Evolutionary conservation across 2,329 filamentous ascomycete species (phyloP), one percentile per base, ranked within the genome.

Genomic region (Cadophora sp.): DNA sequence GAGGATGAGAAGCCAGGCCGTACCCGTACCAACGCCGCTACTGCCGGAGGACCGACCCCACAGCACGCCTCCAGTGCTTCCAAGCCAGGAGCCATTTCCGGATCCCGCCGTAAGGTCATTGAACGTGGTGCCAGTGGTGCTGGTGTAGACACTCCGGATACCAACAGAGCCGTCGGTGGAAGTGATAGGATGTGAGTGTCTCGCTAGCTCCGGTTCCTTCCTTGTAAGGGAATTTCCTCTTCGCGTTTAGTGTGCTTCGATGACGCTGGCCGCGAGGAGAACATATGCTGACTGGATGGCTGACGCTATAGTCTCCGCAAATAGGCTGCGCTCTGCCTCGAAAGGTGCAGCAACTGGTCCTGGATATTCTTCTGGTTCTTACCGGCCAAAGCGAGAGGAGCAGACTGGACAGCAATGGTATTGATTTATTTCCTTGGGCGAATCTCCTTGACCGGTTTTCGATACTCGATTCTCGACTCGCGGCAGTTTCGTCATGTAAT

Each of bases 181-280:
- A 93, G 90, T 86, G 91, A 93, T 85, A 91, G 93, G 92, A 97
- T 97, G 94, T 97, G 92, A 97, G 94, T 97, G 84, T 86, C 85
- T 88, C 71, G 74, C 73, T 74, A 76, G 69, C 86, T 82, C 85
- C 78, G 76, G 83, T 85, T 83, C 81, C 80, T 85, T 83, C 81
- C 80, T 92, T 90, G 91, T 93, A 94, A 95, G 92, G 91, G 91
- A 72, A 91, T 89, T 87, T 90, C 87, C 91, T 90, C 89, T 91
- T 89, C 90, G 89, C 90, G 90, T 92, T 90, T 91, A 87, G 88
- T 92, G 89, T 90, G 89, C 86, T 85, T 85, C 81, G 86, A 76
- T 85, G 88, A 89, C 87, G 89, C 90, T 92, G 86, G 87, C 87
- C 89, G 86, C 86, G 84, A 81, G 85, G 88, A 92, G 86, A 87